Conservation (phyloP, 2,329 filamentous ascomycete genomes). For the Fonsecaea pugnacius region DNA sequence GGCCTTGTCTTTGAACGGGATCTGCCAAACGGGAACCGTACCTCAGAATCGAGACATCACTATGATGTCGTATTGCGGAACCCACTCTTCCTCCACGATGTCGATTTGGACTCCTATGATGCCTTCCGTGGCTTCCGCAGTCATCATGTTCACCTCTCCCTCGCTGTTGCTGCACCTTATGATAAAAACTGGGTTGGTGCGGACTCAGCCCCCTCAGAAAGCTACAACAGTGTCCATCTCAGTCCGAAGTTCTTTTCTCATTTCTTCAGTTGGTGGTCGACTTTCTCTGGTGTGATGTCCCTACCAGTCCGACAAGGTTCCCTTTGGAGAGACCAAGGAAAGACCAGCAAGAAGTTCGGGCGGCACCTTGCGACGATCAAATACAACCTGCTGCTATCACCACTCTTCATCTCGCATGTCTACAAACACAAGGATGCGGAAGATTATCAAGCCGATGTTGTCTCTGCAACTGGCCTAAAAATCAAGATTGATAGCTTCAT, state of each 20-base stretch:
- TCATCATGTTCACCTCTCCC: slow-evolving; percentile 92
- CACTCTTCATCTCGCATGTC: slow-evolving; percentile 91
- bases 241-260: slow-evolving; percentile 97
- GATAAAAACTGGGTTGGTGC: slow-evolving; percentile 83
- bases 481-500: slow-evolving; percentile 96
- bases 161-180: slow-evolving; percentile 84
- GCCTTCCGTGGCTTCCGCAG: slow-evolving; percentile 97
- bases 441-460: slow-evolving; percentile 75
- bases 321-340: slow-evolving; percentile 89
- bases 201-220: slow-evolving; percentile 75
- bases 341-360: slow-evolving; percentile 98
- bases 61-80: slow-evolving; percentile 88
- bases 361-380: slow-evolving; percentile 98
- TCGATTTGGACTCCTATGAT: slow-evolving; percentile 68
- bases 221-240: slow-evolving; percentile 95
- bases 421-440: slow-evolving; percentile 98
- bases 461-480: slow-evolving; percentile 95
- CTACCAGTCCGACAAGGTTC: slow-evolving; percentile 89
- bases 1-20: slow-evolving; percentile 92
- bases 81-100: slow-evolving; percentile 70
- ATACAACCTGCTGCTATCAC: slow-evolving; percentile 90
- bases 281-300: slow-evolving; percentile 94
- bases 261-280: slow-evolving; percentile 96
- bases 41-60: slow-evolving; percentile 87
- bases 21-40: slow-evolving; percentile 70